A percentile compares a stretch with the other conserved stretches of the same genome.
Evolutionary conservation across 192 early-diverging fungal species (phyloP).

Genomic region (Powellomyces hirtus): DNA sequence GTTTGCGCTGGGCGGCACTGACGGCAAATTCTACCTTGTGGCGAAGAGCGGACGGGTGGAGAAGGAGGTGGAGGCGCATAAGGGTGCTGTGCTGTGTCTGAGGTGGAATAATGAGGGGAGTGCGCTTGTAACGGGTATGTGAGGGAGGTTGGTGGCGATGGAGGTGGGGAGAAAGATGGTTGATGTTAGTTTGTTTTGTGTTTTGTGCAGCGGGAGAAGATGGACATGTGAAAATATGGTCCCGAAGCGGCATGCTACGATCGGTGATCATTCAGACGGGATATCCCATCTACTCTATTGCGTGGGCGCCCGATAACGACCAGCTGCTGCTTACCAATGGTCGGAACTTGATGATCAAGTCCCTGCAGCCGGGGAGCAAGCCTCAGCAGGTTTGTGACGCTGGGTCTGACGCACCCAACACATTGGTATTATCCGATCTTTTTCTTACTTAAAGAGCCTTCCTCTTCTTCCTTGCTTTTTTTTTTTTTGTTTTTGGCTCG

Average conservation of each 20-base stretch:
- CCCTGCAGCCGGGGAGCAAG: constrained; percentile 53
- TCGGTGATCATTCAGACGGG: constrained; percentile 46
- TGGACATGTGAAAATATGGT: constrained; percentile 58
- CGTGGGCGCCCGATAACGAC: constrained; percentile 59
- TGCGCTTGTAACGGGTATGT: constrained; percentile 50
- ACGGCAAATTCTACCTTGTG: constrained; percentile 58
- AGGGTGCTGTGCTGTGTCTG: constrained; percentile 49
- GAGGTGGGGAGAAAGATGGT: no score
- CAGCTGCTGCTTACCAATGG: constrained; percentile 53
- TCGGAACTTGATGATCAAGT: constrained; percentile 55
- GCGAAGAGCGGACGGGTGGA: constrained; percentile 52
- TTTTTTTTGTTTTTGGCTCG: not conserved
- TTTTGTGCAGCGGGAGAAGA: constrained; percentile 51
- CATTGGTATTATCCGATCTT: not conserved
- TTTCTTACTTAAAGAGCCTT: not conserved
- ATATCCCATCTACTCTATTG: constrained; percentile 51
- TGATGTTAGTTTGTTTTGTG: not conserved
- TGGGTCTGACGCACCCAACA: not conserved
- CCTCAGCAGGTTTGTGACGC: constrained; percentile 46
- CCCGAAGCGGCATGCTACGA: constrained; percentile 59
- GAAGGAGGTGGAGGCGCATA: constrained; percentile 57
- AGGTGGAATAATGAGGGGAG: constrained; percentile 58
- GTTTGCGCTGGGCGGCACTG: constrained; percentile 52
- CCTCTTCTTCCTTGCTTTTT: not conserved
- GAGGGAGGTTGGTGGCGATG: no score